These are phyloP conservation scores for Diaporthe sp. DNA, from an alignment of 2,329 filamentous ascomycete genomes.

Conservation along the genomic window DNA sequence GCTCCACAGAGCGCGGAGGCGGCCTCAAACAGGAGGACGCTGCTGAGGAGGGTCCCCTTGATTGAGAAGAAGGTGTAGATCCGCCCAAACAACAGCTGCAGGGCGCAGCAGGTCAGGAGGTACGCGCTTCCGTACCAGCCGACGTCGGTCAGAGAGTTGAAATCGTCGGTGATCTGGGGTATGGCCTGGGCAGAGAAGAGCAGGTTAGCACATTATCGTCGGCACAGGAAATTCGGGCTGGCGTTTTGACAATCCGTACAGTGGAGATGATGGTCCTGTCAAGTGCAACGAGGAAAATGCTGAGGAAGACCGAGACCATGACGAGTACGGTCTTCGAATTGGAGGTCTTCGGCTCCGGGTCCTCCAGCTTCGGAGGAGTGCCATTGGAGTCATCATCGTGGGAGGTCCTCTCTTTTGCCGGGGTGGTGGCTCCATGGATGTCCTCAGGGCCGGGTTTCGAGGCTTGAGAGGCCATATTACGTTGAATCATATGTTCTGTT, in stretches of 20 bases:
- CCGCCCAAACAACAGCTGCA: slow-evolving; percentile 46
- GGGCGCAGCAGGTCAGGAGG: slow-evolving; percentile 45
- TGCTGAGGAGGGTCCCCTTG: slow-evolving; percentile 40
- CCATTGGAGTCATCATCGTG: background rate
- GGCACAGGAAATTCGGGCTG: background rate
- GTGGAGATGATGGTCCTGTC: slow-evolving; percentile 43
- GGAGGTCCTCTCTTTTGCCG: background rate
- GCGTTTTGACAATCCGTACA: background rate
- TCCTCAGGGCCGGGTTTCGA: background rate
- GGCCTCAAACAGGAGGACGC: slow-evolving; percentile 41
- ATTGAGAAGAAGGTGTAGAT: slow-evolving; percentile 45
- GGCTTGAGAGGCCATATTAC: background rate
- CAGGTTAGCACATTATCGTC: background rate
- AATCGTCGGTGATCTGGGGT: slow-evolving; percentile 45
- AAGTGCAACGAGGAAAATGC: slow-evolving; percentile 44
- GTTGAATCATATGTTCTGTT: too few species aligned
- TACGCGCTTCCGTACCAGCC: slow-evolving; percentile 48
- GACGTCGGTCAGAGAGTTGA: slow-evolving; percentile 48
- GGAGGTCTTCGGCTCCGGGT: background rate
- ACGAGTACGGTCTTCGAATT: background rate
- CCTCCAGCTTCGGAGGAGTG: background rate
- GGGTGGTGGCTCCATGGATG: background rate
- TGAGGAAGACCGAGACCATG: slow-evolving; percentile 36
- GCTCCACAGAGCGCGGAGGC: slow-evolving; percentile 47
- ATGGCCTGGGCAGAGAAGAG: slow-evolving; percentile 38